A percentile compares a stretch with the other conserved stretches of the same genome.
Evolutionary conservation across 768 basidiomycete species (phyloP).

Genomic region (Saitozyma sp.): DNA sequence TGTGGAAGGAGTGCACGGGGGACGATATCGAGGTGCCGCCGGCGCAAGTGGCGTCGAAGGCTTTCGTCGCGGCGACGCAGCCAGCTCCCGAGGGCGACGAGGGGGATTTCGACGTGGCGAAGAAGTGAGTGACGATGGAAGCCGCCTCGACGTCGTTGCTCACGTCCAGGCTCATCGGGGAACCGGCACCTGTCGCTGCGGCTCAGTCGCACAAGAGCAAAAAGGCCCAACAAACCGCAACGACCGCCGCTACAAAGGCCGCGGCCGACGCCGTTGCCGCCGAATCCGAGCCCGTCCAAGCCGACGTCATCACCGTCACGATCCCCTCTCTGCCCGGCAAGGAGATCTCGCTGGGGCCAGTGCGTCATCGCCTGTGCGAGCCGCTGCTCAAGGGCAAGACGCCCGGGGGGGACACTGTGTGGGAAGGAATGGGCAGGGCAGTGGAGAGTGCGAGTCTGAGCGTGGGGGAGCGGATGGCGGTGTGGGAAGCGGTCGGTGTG

Average conservation of each 20-base stretch:
- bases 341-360: constrained; percentile 41
- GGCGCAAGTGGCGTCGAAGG: constrained; percentile 11
- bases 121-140: constrained; percentile 33
- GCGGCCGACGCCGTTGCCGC: constrained; percentile 27
- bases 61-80: constrained; percentile 8
- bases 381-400: constrained; percentile 35
- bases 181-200: constrained; percentile 26
- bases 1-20: constrained; percentile 37
- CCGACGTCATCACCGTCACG: constrained; percentile 34
- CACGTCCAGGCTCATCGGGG: constrained; percentile 33
- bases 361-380: constrained; percentile 48
- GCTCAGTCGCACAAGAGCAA: constrained; percentile 39
- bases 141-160: not conserved
- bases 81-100: constrained; percentile 23
- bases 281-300: constrained; percentile 20
- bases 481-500: constrained; percentile 47
- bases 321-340: constrained; percentile 40
- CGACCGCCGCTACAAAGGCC: constrained; percentile 31
- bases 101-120: constrained; percentile 48
- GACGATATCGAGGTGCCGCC: constrained; percentile 39
- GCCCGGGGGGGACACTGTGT: constrained; percentile 40
- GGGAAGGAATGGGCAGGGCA: constrained; percentile 46
- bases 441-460: constrained; percentile 34
- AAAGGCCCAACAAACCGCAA: constrained; percentile 34
- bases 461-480: constrained; percentile 24